Conservation (phyloP, 2,329 filamentous ascomycete genomes). For the Aspergillus caelatus region DNA sequence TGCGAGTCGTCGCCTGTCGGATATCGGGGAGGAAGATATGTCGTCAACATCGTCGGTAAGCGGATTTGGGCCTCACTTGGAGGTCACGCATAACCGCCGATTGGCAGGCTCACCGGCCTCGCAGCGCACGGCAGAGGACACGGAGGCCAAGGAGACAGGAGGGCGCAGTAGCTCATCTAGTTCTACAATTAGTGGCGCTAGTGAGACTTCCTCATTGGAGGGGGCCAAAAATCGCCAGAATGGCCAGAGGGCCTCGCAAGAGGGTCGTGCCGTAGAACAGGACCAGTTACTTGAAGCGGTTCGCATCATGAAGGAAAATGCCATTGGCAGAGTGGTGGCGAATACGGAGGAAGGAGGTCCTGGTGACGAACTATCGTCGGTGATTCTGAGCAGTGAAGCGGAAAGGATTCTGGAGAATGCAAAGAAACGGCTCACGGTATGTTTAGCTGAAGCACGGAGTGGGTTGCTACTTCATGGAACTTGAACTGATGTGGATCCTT, state of each 20-base stretch:
- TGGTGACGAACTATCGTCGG: conserved; percentile 70
- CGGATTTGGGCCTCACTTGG: conserved; percentile 19
- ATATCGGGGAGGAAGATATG: conserved; percentile 49
- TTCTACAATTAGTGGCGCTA: conserved; percentile 40
- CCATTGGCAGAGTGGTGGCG: conserved; percentile 37
- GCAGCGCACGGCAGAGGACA: conserved; percentile 54
- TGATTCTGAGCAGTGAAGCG: conserved; percentile 76
- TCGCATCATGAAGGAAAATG: conserved; percentile 7
- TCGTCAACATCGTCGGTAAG: conserved; percentile 28
- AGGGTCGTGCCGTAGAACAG: conserved; percentile 6
- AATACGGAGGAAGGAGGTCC: conserved; percentile 45
- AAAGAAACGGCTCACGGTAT: conserved; percentile 82
- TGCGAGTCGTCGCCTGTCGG: conserved; percentile 46
- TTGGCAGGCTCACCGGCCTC: conserved; percentile 22
- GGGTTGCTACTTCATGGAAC: neutral
- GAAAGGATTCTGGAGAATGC: conserved; percentile 92
- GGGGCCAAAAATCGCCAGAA: conserved; percentile 12
- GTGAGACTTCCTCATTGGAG: conserved; percentile 24
- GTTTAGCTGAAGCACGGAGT: conserved; percentile 35
- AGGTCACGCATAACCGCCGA: conserved; percentile 13
- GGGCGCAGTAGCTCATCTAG: conserved; percentile 39
- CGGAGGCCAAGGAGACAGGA: conserved; percentile 50
- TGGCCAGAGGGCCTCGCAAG: conserved; percentile 5
- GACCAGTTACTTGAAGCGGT: conserved; percentile 7
- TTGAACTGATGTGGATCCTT: conserved; percentile 18